Base-by-base conservation (phyloP, 2,329 filamentous ascomycete species). In the Bipolaris zeicola region DNA sequence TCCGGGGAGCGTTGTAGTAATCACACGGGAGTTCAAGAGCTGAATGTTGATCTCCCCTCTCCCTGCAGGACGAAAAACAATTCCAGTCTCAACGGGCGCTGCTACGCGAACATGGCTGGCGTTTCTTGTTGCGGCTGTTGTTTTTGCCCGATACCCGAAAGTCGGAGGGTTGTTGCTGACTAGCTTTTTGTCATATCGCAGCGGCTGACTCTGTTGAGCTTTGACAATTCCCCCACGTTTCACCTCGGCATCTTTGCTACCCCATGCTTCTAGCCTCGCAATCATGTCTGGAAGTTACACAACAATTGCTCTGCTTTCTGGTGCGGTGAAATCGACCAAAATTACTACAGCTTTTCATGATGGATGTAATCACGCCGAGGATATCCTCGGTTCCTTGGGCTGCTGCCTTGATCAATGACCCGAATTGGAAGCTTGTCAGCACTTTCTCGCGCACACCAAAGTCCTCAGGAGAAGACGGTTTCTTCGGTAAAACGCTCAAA, bases 401-500 rank as follows among this genome's bases (percentile, higher is more conserved):
- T 55, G 74, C 76, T 1, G 64, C 67, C 13, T 73, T 82, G 42
- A 73, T 85, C 44, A 63, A 71, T 4, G 73, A 78, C 20, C 74
- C 79, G 0, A 70, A 75, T 18, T 77, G 80, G 57, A 70, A 76
- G 26, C 70, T 77, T n/a, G 70, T 70, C 16, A 72, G 76, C 7
- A 77, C 76, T 6, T 71, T 68, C 20, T 69, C 71, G 16, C 65
- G 68, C 7, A 16, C 58, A 1, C 67, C 71, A 3, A 75, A 75
- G 54, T 34, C 66, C n/a, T 67, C 65, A 5, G 59, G 64, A 7
- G 81, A 84, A 65, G 83, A 87, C 69, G 75, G 78, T 2, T 78
- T 87, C 47, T 78, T 85, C 64, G 79, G 81, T 3, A 76, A 79
- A 36, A 85, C 83, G 0, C 76, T 88, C 45, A 79, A 81, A 50